A percentile compares a stretch with the other conserved stretches of the same genome.
These are phyloP conservation scores for Tetracladium setigerum DNA, from an alignment of 495 filamentous ascomycete genomes.

Conservation along the genomic window DNA sequence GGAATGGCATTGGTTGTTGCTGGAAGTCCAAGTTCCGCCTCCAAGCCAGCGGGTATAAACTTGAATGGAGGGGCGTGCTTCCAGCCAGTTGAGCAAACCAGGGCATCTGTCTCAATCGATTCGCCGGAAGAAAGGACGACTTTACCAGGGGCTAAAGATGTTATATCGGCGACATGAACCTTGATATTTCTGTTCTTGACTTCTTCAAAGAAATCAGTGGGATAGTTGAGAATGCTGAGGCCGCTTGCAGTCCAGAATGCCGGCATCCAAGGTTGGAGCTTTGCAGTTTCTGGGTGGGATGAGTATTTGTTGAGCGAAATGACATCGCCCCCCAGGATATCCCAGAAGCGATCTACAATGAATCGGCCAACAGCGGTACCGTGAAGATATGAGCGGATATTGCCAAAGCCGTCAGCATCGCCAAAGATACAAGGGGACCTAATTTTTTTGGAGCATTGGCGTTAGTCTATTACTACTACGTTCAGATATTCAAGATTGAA, in stretches of 20 bases:
- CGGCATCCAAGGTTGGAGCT: conserved; percentile 56
- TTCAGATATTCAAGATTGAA: too few relatives aligned
- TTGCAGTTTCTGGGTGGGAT: conserved; percentile 52
- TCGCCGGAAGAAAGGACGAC: conserved; percentile 52
- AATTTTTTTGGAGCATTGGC: too few relatives aligned
- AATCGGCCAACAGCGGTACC: conserved; percentile 56
- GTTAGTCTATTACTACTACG: too few relatives aligned
- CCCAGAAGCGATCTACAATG: conserved; percentile 64
- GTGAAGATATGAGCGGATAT: conserved; percentile 50
- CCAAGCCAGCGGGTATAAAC: conserved; percentile 45
- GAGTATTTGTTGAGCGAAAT: conserved; percentile 50
- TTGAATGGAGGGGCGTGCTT: conserved; percentile 54
- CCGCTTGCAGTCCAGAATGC: conserved; percentile 56
- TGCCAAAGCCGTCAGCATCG: conserved; percentile 30
- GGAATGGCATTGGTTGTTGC: neutral
- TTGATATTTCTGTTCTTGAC: conserved; percentile 49
- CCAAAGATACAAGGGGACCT: conserved; percentile 40
- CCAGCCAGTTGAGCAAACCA: conserved; percentile 69
- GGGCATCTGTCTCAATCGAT: conserved; percentile 46
- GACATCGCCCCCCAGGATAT: conserved; percentile 50
- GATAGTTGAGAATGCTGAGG: conserved; percentile 65
- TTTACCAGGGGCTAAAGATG: conserved; percentile 33
- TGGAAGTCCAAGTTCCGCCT: conserved; percentile 24
- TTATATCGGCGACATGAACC: conserved; percentile 57
- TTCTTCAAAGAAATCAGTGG: conserved; percentile 54